Base-by-base conservation (phyloP, 805 yeast species). In the Vanderwaltozyma yarrowii region DNA sequence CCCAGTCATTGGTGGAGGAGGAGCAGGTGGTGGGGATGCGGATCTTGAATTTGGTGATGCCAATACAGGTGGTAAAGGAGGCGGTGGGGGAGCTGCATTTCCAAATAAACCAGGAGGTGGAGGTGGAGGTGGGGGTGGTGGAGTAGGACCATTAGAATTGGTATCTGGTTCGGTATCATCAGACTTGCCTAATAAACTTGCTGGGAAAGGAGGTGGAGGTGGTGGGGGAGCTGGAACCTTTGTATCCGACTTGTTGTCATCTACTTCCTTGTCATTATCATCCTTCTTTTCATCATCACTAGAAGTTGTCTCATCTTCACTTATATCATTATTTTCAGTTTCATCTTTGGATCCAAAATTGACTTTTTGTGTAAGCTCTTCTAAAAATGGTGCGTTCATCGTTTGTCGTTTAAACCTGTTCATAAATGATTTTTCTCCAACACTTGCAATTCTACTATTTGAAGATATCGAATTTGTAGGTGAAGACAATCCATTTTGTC, bases 61-160 rank as follows among this genome's bases (percentile, higher is more conserved):
- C 5, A 46, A 45, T 13, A 60, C 49, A 15, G 65, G 64, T n/a
- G 65, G 58, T 4, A 60, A 59, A 7, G 65, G 64, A 13, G 64
- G 61, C 2, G 62, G 51, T 3, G 58, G 52, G 7, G 47, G 38
- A n/a, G 38, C 40, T 32, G 32, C 27, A 27, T 11, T 11, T 21
- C 18, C 19, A 12, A 20, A 20, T 11, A 28, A 5, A 8, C 24
- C 41, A n/a, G 57, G 52, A 13, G 54, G 51, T 6, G 50, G 50
- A 10, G 51, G 49, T 3, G 51, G 51, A 2, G 47, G 45, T 10
- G 44, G 51, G 2, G 55, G 46, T 13, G 49, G 42, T 13, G 49
- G 36, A 49, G 49, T 9, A 57, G 54, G 18, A 24, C 11, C 23
- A 9, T 21, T 9, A 21, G 23, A 9, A 13, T 13, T 26, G 5